phyloP scores from a whole-genome alignment of 2,329 filamentous ascomycete species.

The Rasamsonia emersonii region DNA sequence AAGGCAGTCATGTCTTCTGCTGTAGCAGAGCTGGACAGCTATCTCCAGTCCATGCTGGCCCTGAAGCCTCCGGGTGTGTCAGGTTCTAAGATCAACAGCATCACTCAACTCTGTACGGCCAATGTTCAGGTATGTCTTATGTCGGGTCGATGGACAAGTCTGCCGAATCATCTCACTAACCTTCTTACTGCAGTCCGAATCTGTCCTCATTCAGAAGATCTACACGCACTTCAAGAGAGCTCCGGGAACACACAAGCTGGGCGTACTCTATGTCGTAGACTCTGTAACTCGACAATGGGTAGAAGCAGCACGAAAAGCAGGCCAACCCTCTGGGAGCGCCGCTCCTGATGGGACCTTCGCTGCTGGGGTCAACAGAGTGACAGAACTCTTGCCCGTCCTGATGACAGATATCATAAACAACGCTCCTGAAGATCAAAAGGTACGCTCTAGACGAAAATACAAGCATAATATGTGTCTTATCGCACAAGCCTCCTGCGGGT shows the following conservation, averaged over 20 bases:
- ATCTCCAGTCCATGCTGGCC: constrained; percentile 82
- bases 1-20: constrained; percentile 60
- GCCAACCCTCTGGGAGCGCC: constrained; percentile 70
- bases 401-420: constrained; percentile 92
- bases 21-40: constrained; percentile 82
- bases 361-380: constrained; percentile 92
- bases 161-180: constrained; percentile 3
- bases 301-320: constrained; percentile 81
- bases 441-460: constrained; percentile 51
- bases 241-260: constrained; percentile 90
- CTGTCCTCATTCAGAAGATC: constrained; percentile 88
- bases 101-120: constrained; percentile 79
- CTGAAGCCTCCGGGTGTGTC: constrained; percentile 92
- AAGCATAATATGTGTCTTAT: constrained; percentile 14
- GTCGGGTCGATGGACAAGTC: neutral
- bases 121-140: constrained; percentile 74
- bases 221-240: constrained; percentile 96
- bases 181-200: constrained; percentile 64
- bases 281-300: constrained; percentile 98
- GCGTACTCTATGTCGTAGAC: constrained; percentile 99
- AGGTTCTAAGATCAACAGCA: constrained; percentile 77
- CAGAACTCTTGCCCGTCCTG: constrained; percentile 82
- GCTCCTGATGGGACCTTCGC: constrained; percentile 88
- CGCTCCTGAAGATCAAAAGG: constrained; percentile 91
- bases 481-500: constrained; percentile 21